phyloP scores from a whole-genome alignment of 495 filamentous ascomycete species.

The Trichoderma orchidacearum region DNA sequence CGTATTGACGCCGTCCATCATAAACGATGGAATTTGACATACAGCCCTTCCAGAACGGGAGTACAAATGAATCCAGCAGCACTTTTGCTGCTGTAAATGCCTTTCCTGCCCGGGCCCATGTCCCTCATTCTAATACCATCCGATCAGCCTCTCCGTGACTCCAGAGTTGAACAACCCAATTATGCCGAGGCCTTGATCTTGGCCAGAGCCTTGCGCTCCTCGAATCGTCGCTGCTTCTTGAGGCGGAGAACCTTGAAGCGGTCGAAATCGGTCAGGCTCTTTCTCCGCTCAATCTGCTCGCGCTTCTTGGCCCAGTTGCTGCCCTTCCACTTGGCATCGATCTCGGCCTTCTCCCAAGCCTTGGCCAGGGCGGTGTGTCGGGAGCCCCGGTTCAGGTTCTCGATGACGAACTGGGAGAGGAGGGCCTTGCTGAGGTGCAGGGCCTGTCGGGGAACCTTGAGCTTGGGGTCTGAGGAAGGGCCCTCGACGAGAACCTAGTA shows the following conservation, averaged over 20 bases:
- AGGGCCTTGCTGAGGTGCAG: constrained; percentile 66
- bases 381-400: constrained; percentile 73
- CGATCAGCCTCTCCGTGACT: constrained; percentile 1
- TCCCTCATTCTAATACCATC: constrained; percentile 2
- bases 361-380: constrained; percentile 71
- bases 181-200: constrained; percentile 49
- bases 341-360: constrained; percentile 72
- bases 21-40: constrained; percentile 4
- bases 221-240: constrained; percentile 95
- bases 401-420: constrained; percentile 80
- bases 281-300: constrained; percentile 67
- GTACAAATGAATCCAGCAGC: constrained; percentile 1
- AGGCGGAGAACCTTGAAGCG: constrained; percentile 97
- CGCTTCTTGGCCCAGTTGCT: constrained; percentile 84
- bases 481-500: constrained; percentile 93
- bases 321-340: constrained; percentile 83
- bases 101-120: not conserved
- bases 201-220: constrained; percentile 83
- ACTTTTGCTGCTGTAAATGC: constrained; percentile 1
- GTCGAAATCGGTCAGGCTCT: constrained; percentile 92
- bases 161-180: constrained; percentile 5
- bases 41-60: constrained; percentile 6
- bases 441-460: constrained; percentile 71
- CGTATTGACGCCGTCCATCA: constrained; percentile 5
- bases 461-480: constrained; percentile 60